A percentile compares a stretch with the other conserved stretches of the same genome.
phyloP scores from a whole-genome alignment of 2,329 filamentous ascomycete species.

The Aspergillus texensis region DNA sequence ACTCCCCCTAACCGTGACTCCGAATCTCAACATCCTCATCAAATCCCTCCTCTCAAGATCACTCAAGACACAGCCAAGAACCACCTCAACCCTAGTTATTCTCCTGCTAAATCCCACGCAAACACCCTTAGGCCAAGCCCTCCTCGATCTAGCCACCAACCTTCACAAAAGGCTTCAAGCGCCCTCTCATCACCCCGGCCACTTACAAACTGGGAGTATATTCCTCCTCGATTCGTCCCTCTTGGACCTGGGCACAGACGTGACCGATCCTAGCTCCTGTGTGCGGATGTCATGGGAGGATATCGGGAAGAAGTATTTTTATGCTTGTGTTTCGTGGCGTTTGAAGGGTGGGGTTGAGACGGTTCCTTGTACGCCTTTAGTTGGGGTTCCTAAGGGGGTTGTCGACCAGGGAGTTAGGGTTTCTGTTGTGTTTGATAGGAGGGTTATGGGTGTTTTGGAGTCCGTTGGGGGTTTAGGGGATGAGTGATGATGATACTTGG shows the following conservation, averaged over 20 bases:
- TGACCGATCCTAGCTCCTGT: constrained; percentile 25
- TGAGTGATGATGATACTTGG: background rate
- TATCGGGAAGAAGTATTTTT: constrained; percentile 33
- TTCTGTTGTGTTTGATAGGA: constrained; percentile 30
- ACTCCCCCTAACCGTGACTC: background rate
- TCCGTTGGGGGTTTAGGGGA: constrained; percentile 9
- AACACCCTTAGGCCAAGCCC: constrained; percentile 25
- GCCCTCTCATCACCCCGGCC: constrained; percentile 1
- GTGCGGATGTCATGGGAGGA: constrained; percentile 31
- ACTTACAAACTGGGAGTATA: constrained; percentile 27
- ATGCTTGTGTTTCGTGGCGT: constrained; percentile 37
- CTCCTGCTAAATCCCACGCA: constrained; percentile 28
- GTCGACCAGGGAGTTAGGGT: constrained; percentile 13
- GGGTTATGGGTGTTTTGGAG: constrained; percentile 23
- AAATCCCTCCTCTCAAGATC: constrained; percentile 9
- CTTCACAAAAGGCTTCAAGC: constrained; percentile 17
- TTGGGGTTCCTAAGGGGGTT: background rate
- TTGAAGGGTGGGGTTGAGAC: background rate
- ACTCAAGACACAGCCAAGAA: background rate
- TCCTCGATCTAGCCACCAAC: constrained; percentile 25
- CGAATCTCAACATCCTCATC: background rate
- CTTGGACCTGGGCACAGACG: constrained; percentile 15
- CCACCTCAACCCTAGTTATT: constrained; percentile 24
- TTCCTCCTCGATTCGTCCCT: constrained; percentile 37
- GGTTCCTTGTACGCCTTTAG: constrained; percentile 7